These are phyloP conservation scores for Filobasidium uniguttulatum DNA, from an alignment of 1,284 basidiomycete genomes.

Conservation along the genomic window DNA sequence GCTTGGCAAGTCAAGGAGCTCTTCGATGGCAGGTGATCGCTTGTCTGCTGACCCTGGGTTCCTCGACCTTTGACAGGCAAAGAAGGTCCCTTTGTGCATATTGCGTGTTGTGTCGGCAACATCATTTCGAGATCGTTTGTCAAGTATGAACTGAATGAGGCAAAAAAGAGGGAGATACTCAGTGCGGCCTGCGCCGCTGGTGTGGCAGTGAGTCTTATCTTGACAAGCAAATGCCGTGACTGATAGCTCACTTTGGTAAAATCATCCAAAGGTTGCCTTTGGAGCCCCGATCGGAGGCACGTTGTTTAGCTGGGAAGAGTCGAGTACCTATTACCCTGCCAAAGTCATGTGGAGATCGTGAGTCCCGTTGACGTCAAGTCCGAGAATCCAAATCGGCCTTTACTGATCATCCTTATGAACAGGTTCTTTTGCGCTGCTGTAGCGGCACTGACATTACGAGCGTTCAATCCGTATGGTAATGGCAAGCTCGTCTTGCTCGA, in stretches of 20 bases:
- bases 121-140: slow-evolving; percentile 73
- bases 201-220: slow-evolving; percentile 26
- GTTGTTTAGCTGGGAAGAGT: slow-evolving; percentile 12
- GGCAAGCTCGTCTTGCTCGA: slow-evolving; percentile 40
- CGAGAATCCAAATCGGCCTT: not conserved
- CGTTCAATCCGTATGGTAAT: slow-evolving; percentile 76
- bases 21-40: slow-evolving; percentile 11
- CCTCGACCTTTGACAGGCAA: slow-evolving; percentile 42
- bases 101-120: slow-evolving; percentile 87
- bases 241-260: too few species aligned
- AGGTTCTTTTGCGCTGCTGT: slow-evolving; percentile 91
- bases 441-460: slow-evolving; percentile 71
- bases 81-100: slow-evolving; percentile 94
- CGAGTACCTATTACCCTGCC: slow-evolving; percentile 64
- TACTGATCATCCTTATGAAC: slow-evolving; percentile 22
- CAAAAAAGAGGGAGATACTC: slow-evolving; percentile 78
- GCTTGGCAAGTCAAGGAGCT: slow-evolving; percentile 44
- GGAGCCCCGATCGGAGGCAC: slow-evolving; percentile 79
- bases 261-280: slow-evolving; percentile 48
- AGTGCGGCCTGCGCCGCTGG: slow-evolving; percentile 72
- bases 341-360: slow-evolving; percentile 88
- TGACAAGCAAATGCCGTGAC: not conserved
- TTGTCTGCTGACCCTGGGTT: slow-evolving; percentile 8
- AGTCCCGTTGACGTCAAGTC: slow-evolving; percentile 3
- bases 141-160: slow-evolving; percentile 92